Evolutionary conservation across 2,329 filamentous ascomycete species (phyloP).

Genomic region (Clonostachys rosea): DNA sequence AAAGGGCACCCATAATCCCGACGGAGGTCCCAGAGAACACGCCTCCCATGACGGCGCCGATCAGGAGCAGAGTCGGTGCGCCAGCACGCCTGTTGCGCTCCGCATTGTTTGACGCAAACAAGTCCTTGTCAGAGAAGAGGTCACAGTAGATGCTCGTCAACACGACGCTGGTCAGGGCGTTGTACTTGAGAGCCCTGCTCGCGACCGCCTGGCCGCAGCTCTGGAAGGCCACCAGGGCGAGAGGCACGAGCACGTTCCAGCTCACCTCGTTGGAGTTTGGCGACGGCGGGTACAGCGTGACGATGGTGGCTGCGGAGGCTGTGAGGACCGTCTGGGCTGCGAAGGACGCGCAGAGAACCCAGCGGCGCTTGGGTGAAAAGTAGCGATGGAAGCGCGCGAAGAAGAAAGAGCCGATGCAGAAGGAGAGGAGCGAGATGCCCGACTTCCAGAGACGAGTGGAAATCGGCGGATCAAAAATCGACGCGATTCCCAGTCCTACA

Average conservation of each 20-base stretch:
- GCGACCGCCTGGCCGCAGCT: slow-evolving; percentile 75
- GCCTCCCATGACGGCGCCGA: slow-evolving; percentile 45
- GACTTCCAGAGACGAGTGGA: slow-evolving; percentile 47
- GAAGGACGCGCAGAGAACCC: slow-evolving; percentile 60
- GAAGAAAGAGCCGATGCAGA: slow-evolving; percentile 67
- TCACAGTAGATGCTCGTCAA: slow-evolving; percentile 81
- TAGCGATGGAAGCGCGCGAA: slow-evolving; percentile 65
- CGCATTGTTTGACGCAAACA: slow-evolving; percentile 37
- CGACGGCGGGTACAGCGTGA: slow-evolving; percentile 38
- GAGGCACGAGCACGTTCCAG: slow-evolving; percentile 61
- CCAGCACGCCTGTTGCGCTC: slow-evolving; percentile 46
- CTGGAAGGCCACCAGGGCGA: slow-evolving; percentile 71
- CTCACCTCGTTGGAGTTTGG: slow-evolving; percentile 34
- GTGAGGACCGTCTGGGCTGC: slow-evolving; percentile 44
- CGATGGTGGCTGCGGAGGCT: slow-evolving; percentile 45
- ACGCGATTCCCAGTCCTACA: slow-evolving; percentile 67
- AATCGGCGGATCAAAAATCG: slow-evolving; percentile 29
- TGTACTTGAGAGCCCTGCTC: slow-evolving; percentile 64
- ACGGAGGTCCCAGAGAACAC: slow-evolving; percentile 39
- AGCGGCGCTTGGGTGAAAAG: slow-evolving; percentile 57
- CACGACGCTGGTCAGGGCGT: slow-evolving; percentile 71
- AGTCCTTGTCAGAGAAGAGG: slow-evolving; percentile 60
- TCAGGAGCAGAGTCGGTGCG: slow-evolving; percentile 42
- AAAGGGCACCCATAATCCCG: slow-evolving; percentile 50
- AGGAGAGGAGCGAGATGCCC: slow-evolving; percentile 62